Evolutionary conservation across 768 basidiomycete genomes (phyloP).

Genomic region (Aureoboletus auriporus): DNA sequence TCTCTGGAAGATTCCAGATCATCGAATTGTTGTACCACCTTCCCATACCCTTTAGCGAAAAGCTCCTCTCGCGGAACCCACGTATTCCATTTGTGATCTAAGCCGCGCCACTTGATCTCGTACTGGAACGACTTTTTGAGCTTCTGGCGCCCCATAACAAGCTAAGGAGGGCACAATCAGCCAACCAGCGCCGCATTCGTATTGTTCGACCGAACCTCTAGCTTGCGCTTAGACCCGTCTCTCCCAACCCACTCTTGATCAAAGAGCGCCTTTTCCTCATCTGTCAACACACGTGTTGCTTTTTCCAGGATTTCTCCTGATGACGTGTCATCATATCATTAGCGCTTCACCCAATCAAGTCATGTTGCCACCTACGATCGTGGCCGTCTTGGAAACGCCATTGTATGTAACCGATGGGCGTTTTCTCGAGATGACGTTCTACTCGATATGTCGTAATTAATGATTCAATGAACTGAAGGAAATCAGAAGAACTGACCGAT

Average conservation of each 20-base stretch:
- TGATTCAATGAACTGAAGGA: conserved; percentile 9
- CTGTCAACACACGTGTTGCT: conserved; percentile 83
- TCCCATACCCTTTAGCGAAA: conserved; percentile 80
- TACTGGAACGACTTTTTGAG: conserved; percentile 94
- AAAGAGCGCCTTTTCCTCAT: conserved; percentile 73
- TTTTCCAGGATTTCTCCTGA: conserved; percentile 88
- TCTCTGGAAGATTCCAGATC: conserved; percentile 95
- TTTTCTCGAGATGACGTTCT: conserved; percentile 95
- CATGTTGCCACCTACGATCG: conserved; percentile 62
- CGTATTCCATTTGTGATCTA: conserved; percentile 85
- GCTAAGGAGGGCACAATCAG: conserved; percentile 36
- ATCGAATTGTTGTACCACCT: conserved; percentile 91
- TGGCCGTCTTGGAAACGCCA: conserved; percentile 99
- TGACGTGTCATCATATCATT: conserved; percentile 10
- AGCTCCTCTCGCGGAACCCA: conserved; percentile 90
- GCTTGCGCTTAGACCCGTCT: conserved; percentile 85
- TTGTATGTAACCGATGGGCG: conserved; percentile 94
- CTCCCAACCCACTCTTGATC: conserved; percentile 89
- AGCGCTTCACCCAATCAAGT: conserved; percentile 6
- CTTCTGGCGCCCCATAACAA: conserved; percentile 94
- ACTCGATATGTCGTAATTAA: conserved; percentile 18
- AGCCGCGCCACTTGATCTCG: conserved; percentile 82
- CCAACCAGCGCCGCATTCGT: conserved; percentile 6
- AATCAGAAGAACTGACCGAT: conserved; percentile 49
- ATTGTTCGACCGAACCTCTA: conserved; percentile 60